phyloP scores from a whole-genome alignment of 2,329 filamentous ascomycete genomes.

The Fusarium multiceps region DNA sequence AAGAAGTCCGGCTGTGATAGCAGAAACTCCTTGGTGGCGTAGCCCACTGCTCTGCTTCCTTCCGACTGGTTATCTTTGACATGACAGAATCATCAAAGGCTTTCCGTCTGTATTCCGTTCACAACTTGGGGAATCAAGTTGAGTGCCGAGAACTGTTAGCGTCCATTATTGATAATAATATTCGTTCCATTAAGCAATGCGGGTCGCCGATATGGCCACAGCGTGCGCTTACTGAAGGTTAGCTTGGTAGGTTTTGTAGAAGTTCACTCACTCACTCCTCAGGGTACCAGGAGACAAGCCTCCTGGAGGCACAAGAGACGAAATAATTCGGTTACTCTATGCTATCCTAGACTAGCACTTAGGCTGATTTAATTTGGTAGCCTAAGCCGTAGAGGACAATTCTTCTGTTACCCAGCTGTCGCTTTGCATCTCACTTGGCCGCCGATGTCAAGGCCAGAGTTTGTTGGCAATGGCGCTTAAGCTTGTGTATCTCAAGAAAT shows the following conservation, averaged over 20 bases:
- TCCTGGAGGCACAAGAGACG: not conserved
- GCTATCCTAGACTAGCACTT: not conserved
- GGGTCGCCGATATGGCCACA: constrained; percentile 9
- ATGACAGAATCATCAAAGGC: constrained; percentile 13
- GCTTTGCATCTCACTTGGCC: constrained; percentile 24
- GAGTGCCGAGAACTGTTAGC: not conserved
- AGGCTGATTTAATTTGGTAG: not conserved
- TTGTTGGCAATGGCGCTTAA: constrained; percentile 17
- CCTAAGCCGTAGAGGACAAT: not conserved
- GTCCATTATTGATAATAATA: not conserved
- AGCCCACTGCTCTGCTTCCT: constrained; percentile 32
- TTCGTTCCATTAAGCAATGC: not conserved
- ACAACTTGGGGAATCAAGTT: constrained; percentile 19
- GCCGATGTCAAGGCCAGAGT: not conserved
- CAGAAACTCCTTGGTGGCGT: constrained; percentile 35
- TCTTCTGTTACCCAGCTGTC: not conserved
- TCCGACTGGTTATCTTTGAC: constrained; percentile 28
- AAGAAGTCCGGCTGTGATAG: constrained; percentile 33
- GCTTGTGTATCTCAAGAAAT: not conserved
- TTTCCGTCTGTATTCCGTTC: constrained; percentile 17
- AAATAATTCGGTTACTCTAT: not conserved
- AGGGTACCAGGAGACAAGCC: too few relatives aligned
- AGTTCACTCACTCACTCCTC: constrained; percentile 6
- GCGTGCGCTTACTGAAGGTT: constrained; percentile 24
- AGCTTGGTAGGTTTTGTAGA: constrained; percentile 35